Evolutionary conservation across 192 early-diverging fungal species (phyloP), one percentile per base, ranked within the genome.

Genomic region (Thamnidium elegans): DNA sequence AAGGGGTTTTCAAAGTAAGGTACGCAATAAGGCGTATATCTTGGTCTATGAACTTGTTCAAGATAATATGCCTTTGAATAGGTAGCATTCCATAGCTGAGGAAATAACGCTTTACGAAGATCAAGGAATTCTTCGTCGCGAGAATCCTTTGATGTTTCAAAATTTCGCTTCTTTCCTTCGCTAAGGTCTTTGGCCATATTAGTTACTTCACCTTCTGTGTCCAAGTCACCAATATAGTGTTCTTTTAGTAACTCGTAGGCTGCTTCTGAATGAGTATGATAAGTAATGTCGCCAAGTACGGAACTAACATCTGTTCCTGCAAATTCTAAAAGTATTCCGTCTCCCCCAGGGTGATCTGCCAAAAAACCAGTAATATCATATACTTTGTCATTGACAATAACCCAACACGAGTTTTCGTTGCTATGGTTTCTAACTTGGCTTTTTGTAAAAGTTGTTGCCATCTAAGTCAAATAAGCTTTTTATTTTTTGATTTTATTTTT

Each of bases 301-400:
- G 72, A 71, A 0, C 87, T 85, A 19, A 93, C 83, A 72, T 96
- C 90, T 31, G 84, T 74, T 31, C 96, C 96, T 44, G 84, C 94
- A 77, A 90, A 89, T 76, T 94, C 86, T 66, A 93, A 73, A 21
- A 98, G 75, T 43, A 89, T 77, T 20, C 97, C 95, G 26, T 88
- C 87, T 8, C 96, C 96, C 30, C 96, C 96, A 0, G 96, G 96
- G 67, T 98, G 94, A 72, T 96, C 94, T 7, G 72, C 74, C 64
- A 87, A 83, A 73, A 98, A 98, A 46, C 82, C 50, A 9, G 95
- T 91, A 51, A 95, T 69, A 81, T 95, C 92, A 70, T 92, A 97
- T 45, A 95, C 90, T 47, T 90, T 87, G 76, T 82, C 86, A n/a
- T 87, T 74, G 62, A 86, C 79, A 32, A 90, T 81, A 0, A 95